Evolutionary conservation across 2,329 filamentous ascomycete species (phyloP).

Genomic region (Ceratocystis cubensis): DNA sequence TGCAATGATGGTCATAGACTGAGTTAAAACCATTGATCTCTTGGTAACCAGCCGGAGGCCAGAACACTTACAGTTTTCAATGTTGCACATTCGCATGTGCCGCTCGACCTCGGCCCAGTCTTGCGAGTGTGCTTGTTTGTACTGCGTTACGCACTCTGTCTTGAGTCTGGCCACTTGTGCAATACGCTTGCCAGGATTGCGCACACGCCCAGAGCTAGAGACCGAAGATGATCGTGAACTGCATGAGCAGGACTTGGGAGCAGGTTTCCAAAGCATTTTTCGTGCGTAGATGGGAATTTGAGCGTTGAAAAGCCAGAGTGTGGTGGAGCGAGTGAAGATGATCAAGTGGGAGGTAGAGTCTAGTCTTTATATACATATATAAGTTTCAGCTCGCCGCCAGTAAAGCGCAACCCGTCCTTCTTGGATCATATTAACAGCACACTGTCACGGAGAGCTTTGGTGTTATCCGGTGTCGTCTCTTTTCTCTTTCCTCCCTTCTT

Average conservation of each 20-base stretch:
- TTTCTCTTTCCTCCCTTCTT: background rate
- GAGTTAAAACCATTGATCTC: background rate
- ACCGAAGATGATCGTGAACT: slow-evolving; percentile 8
- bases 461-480: background rate
- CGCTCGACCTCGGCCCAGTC: slow-evolving; percentile 68
- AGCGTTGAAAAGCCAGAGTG: background rate
- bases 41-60: background rate
- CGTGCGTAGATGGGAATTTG: no score
- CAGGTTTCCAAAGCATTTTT: slow-evolving; percentile 13
- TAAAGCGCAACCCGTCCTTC: background rate
- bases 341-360: no score
- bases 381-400: no score
- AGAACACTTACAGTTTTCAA: slow-evolving; percentile 50
- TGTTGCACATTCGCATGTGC: slow-evolving; percentile 64
- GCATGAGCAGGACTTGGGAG: slow-evolving; percentile 10
- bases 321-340: background rate
- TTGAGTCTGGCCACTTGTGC: slow-evolving; percentile 63
- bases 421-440: background rate
- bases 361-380: no score
- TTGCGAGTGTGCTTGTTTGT: slow-evolving; percentile 59
- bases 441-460: background rate
- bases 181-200: slow-evolving; percentile 34
- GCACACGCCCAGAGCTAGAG: background rate
- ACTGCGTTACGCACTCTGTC: slow-evolving; percentile 51
- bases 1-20: slow-evolving; percentile 26